Percentiles rank a stretch among this genome's conserved stretches.
Conservation (phyloP, 148 eudicot genomes). For the Agrostemma githago region DNA sequence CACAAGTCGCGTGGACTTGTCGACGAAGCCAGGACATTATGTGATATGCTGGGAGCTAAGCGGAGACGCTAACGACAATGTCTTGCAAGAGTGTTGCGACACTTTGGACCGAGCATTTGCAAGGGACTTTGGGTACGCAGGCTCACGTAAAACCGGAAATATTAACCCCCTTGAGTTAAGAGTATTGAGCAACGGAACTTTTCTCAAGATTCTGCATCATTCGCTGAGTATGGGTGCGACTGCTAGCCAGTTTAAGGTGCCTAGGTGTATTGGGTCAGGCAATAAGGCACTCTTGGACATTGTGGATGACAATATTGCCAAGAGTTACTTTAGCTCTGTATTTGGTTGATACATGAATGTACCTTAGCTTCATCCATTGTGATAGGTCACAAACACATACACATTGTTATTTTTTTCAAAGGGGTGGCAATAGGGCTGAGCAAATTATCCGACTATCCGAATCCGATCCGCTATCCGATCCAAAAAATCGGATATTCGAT, state of each 20-base stretch:
- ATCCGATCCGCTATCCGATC: too few relatives aligned
- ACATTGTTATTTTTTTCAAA: too few relatives aligned
- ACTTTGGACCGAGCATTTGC: constrained; percentile 58
- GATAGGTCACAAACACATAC: too few relatives aligned
- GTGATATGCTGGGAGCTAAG: constrained; percentile 88
- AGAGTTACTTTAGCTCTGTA: constrained; percentile 61
- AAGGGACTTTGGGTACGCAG: constrained; percentile 59
- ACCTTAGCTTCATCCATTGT: too few relatives aligned
- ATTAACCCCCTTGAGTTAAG: constrained; percentile 79
- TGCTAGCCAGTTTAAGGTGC: constrained; percentile 83
- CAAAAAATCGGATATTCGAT: too few relatives aligned
- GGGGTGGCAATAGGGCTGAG: too few relatives aligned
- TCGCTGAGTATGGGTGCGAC: constrained; percentile 55
- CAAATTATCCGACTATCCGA: too few relatives aligned
- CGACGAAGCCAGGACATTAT: constrained; percentile 63
- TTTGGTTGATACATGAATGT: constrained; percentile 25
- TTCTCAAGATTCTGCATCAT: constrained; percentile 56
- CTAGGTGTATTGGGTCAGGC: constrained; percentile 59
- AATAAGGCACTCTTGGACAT: constrained; percentile 53
- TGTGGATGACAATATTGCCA: constrained; percentile 41
- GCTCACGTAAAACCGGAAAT: constrained; percentile 50
- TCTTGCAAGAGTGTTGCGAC: constrained; percentile 55
- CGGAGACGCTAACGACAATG: constrained; percentile 46
- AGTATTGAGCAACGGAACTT: constrained; percentile 63
- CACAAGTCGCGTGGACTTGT: constrained; percentile 55